Evolutionary conservation across 1,139 yeast genomes (phyloP), one percentile per base, ranked within the genome.

Genomic region (Yamadazyma triangularis): DNA sequence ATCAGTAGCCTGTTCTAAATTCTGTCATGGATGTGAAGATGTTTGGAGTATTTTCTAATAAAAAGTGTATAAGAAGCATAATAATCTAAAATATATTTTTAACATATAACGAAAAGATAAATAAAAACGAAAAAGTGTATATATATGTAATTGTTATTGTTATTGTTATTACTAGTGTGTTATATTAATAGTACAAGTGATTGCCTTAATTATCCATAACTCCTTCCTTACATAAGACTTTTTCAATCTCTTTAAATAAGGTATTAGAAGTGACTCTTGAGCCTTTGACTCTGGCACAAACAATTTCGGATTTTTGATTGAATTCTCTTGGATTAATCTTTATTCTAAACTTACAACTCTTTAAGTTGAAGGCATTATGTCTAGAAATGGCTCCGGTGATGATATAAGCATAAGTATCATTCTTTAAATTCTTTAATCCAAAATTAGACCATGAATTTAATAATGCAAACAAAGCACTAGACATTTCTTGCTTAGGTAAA

Each of bases 21-120:
- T 91, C 66, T 89, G 97, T 58, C 98, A 91, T 55, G 97, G 97
- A 32, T 88, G 96, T 55, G 98, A 91, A 65, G 98, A 91, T 59
- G 94, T 94, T 23, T 91, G 97, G 97, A 79, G 78, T 30, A 89
- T 91, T 49, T 64, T 47, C 40, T 64, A 53, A 18, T 9, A n/a
- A n/a, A n/a, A n/a, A n/a, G n/a, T n/a, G n/a, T n/a, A n/a, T n/a
- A n/a, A n/a, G n/a, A n/a, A n/a, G n/a, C n/a, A n/a, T n/a, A n/a
- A n/a, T n/a, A n/a, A n/a, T n/a, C n/a, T n/a, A n/a, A n/a, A n/a
- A n/a, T n/a, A n/a, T n/a, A n/a, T n/a, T n/a, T n/a, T n/a, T n/a
- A n/a, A n/a, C n/a, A n/a, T n/a, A n/a, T n/a, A n/a, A n/a, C n/a
- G n/a, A n/a, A n/a, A n/a, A n/a, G n/a, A n/a, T n/a, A n/a, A n/a